These are phyloP conservation scores for Elongisporangium senticosum DNA, from an alignment of 352 stramenopile genomes.

Conservation along the genomic window DNA sequence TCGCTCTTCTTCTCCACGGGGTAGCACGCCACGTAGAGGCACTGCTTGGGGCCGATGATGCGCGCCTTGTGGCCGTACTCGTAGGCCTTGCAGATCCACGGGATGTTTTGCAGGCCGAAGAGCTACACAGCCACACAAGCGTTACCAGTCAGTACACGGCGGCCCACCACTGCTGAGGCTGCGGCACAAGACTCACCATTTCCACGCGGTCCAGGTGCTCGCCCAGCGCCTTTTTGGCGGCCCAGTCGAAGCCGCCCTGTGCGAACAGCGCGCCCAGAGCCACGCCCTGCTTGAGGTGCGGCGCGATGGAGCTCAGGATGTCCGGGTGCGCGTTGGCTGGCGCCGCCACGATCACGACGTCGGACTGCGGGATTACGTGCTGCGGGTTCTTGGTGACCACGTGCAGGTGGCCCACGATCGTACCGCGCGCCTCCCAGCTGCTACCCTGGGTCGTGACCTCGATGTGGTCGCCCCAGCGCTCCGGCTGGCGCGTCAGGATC, in stretches of 20 bases:
- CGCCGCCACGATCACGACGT: slow-evolving; percentile 88
- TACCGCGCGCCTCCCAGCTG: slow-evolving; percentile 81
- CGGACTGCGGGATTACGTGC: slow-evolving; percentile 79
- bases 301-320: slow-evolving; percentile 71
- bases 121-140: slow-evolving; percentile 38
- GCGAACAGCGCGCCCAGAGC: slow-evolving; percentile 87
- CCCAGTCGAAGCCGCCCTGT: slow-evolving; percentile 92
- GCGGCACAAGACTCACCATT: slow-evolving; percentile 28
- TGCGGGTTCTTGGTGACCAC: slow-evolving; percentile 81
- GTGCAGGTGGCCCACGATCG: slow-evolving; percentile 61
- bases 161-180: slow-evolving; percentile 1
- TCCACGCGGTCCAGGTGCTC: slow-evolving; percentile 51
- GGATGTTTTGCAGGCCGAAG: slow-evolving; percentile 92
- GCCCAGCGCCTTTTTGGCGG: slow-evolving; percentile 83
- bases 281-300: slow-evolving; percentile 82
- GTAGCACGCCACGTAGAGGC: slow-evolving; percentile 87
- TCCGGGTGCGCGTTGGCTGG: slow-evolving; percentile 84
- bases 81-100: slow-evolving; percentile 91
- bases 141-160: slow-evolving; percentile 9
- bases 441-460: slow-evolving; percentile 79
- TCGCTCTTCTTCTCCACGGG: slow-evolving; percentile 81
- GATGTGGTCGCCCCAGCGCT: slow-evolving; percentile 73
- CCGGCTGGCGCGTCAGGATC: slow-evolving; percentile 75
- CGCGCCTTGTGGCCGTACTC: slow-evolving; percentile 85
- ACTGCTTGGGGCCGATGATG: slow-evolving; percentile 90